Evolutionary conservation across 805 yeast genomes (phyloP), one percentile per base, ranked within the genome.

Genomic region (Starmerella asiatica): DNA sequence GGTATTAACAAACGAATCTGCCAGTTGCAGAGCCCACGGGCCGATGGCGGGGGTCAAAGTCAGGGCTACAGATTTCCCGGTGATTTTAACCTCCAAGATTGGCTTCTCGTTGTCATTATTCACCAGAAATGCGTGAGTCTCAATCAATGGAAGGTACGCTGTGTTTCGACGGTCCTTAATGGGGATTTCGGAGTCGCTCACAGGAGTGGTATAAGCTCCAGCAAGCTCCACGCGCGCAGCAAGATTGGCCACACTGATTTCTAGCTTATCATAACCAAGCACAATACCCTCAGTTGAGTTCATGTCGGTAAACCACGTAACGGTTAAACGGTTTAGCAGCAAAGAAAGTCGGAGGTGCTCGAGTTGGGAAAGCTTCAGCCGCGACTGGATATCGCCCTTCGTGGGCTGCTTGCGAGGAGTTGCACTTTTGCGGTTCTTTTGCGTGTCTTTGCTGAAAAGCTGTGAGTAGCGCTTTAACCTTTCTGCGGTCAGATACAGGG

Each of bases 231-330:
- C 62, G 46, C 76, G 76, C 2, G 93, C 93, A 30, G 72, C 58
- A 7, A 64, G 64, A 15, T 71, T 69, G 34, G 75, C 76, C 18
- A 76, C 68, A 0, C 75, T 71, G 1, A 83, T 74, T 45, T 76
- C 79, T 17, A 83, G 70, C 15, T 76, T 62, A 47, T 81, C 83
- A 40, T 79, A 82, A 0, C 96, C 96, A 23, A 75, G 45, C 29
- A 80, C 75, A n/a, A 83, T 53, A 9, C 95, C 95, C 0, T 84
- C 84, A 18, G 65, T 35, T 0, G 45, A 39, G 11, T 33, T 34
- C 3, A 42, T 4, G 14, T 29, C 33, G 5, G 49, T 44, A 16
- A 79, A 55, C 85, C 94, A 83, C 0, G 94, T 93, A 26, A 79
- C 43, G 45, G 93, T 79, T 43, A 80, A 64, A 46, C 78, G 71